phyloP scores from a whole-genome alignment of 306 rosid species.

The Datisca glomerata region DNA sequence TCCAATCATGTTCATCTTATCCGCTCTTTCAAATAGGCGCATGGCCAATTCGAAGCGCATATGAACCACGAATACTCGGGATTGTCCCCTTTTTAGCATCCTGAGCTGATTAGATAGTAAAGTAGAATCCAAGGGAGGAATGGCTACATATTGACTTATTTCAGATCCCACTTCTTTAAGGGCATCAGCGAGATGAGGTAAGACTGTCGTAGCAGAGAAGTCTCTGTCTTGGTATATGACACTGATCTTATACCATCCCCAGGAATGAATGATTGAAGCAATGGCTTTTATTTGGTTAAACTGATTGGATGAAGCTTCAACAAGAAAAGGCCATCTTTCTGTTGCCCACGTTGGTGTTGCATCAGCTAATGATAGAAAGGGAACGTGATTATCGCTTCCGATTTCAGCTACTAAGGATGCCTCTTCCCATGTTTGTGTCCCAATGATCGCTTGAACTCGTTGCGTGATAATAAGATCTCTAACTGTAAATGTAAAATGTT shows the following conservation, averaged over 20 bases:
- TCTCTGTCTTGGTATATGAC: slow-evolving; percentile 32
- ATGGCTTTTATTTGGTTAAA: slow-evolving; percentile 29
- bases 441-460: slow-evolving; percentile 28
- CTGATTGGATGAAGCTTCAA: slow-evolving; percentile 22
- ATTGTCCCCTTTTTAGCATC: slow-evolving; percentile 20
- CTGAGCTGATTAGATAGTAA: slow-evolving; percentile 26
- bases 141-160: slow-evolving; percentile 14
- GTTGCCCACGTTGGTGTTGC: slow-evolving; percentile 34
- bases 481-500: slow-evolving; percentile 22
- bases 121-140: slow-evolving; percentile 23
- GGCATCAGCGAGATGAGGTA: slow-evolving; percentile 22
- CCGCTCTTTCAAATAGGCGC: slow-evolving; percentile 23
- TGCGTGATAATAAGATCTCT: slow-evolving; percentile 18
- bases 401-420: slow-evolving; percentile 24
- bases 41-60: slow-evolving; percentile 23
- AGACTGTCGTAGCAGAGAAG: slow-evolving; percentile 16
- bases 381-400: slow-evolving; percentile 16
- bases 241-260: slow-evolving; percentile 26
- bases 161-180: slow-evolving; percentile 16
- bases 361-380: slow-evolving; percentile 29
- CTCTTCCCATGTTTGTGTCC: slow-evolving; percentile 40
- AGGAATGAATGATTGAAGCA: slow-evolving; percentile 31
- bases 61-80: slow-evolving; percentile 32
- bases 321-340: slow-evolving; percentile 24
- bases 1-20: slow-evolving; percentile 34